phyloP scores from a whole-genome alignment of 345 rosid species.

The Populus ilicifolia region DNA sequence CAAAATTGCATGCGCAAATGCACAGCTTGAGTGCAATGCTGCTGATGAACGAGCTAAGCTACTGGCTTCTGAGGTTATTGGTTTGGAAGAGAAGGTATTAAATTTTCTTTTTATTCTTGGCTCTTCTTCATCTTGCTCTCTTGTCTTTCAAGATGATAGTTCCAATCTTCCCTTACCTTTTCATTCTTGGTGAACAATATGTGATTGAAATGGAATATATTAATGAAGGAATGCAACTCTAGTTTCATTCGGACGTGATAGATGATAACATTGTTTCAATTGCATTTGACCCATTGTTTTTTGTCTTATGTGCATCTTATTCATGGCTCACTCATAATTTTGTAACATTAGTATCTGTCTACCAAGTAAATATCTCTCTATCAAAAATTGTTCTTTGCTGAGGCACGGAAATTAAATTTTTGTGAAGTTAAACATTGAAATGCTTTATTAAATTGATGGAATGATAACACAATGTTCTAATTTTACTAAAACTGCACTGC shows the following conservation, averaged over 20 bases:
- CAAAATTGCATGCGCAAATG: slow-evolving; percentile 65
- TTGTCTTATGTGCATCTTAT: background rate
- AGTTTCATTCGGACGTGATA: background rate
- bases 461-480: background rate
- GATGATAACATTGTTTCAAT: background rate
- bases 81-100: slow-evolving; percentile 96
- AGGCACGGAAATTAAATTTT: background rate
- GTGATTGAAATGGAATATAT: background rate
- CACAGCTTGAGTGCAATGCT: slow-evolving; percentile 77
- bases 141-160: background rate
- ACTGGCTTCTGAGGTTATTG: slow-evolving; percentile 93
- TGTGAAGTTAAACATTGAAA: background rate
- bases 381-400: background rate
- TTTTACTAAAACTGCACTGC: background rate
- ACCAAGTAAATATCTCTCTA: background rate
- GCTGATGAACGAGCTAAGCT: slow-evolving; percentile 90
- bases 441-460: background rate
- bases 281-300: background rate
- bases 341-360: background rate
- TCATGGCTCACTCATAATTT: background rate
- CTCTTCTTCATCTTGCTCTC: background rate
- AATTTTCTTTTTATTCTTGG: background rate
- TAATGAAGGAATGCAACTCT: background rate
- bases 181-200: background rate
- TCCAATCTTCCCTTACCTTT: background rate